Conservation (phyloP, 2,329 filamentous ascomycete species). For the Penicillium sclerotigenum region DNA sequence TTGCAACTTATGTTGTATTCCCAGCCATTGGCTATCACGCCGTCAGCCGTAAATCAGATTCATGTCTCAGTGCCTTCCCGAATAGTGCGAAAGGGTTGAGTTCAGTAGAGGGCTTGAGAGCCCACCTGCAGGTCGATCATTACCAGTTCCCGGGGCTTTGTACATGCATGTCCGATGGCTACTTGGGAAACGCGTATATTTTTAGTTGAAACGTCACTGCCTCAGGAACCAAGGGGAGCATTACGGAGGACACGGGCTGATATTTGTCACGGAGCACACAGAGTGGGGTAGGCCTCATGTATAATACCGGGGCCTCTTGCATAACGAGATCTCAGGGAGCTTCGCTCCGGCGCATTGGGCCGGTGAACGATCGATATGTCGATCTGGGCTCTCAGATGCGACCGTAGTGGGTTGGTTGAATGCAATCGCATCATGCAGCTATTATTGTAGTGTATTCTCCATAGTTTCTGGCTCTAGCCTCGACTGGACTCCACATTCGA, state of each 20-base stretch:
- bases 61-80: not conserved
- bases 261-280: not conserved
- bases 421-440: not conserved
- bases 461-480: conserved; percentile 4
- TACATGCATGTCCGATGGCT: not conserved
- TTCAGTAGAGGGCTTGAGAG: not conserved
- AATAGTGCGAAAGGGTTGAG: conserved; percentile 1
- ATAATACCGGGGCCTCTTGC: not conserved
- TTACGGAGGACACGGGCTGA: not conserved
- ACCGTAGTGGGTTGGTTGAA: not conserved
- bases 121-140: conserved; percentile 13
- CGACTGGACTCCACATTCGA: not conserved
- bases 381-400: conserved; percentile 6
- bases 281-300: not conserved
- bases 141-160: conserved; percentile 5
- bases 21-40: not conserved
- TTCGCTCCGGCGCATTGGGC: conserved; percentile 8
- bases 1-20: not conserved
- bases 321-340: not conserved
- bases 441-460: conserved; percentile 9
- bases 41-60: not conserved
- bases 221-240: too few species aligned
- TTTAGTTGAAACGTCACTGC: not conserved
- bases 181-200: not conserved
- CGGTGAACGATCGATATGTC: conserved; percentile 17